Evolutionary conservation across 2,329 filamentous ascomycete genomes (phyloP).

Genomic region (Pseudohalonectria lignicola): DNA sequence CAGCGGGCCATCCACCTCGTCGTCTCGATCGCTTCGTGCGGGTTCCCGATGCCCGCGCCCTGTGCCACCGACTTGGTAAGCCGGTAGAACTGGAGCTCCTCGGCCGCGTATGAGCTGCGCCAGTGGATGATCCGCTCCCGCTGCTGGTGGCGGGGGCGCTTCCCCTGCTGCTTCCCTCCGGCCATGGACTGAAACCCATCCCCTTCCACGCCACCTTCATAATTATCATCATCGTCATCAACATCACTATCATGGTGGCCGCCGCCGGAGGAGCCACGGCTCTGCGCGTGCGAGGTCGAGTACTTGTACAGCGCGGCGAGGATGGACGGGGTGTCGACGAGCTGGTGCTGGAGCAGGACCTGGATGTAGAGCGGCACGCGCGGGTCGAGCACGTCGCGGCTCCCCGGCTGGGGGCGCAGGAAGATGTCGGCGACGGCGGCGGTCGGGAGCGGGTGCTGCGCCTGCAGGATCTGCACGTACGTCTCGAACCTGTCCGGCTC

Average conservation of each 20-base stretch:
- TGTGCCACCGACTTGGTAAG: constrained; percentile 76
- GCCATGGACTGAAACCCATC: neutral
- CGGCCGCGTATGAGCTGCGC: constrained; percentile 49
- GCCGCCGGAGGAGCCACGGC: constrained; percentile 7
- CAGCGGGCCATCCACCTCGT: constrained; percentile 41
- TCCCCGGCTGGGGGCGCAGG: constrained; percentile 38
- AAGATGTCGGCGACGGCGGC: constrained; percentile 44
- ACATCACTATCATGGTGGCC: neutral
- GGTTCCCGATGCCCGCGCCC: constrained; percentile 33
- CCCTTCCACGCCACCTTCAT: no score
- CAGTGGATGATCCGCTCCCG: constrained; percentile 27
- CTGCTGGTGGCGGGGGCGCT: constrained; percentile 2
- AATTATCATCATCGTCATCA: neutral
- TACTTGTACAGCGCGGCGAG: constrained; percentile 45
- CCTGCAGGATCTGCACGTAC: constrained; percentile 36
- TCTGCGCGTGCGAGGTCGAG: constrained; percentile 36
- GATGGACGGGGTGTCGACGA: constrained; percentile 43
- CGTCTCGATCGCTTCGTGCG: constrained; percentile 37
- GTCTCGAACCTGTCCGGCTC: constrained; percentile 40
- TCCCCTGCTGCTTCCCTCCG: neutral
- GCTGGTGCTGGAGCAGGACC: constrained; percentile 36
- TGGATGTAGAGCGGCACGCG: constrained; percentile 49
- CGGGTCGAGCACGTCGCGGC: constrained; percentile 42
- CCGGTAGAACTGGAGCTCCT: constrained; percentile 89
- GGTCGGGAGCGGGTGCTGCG: constrained; percentile 40